These are phyloP conservation scores for Luffa acutangula DNA, from an alignment of 306 rosid species.

Conservation along the genomic window DNA sequence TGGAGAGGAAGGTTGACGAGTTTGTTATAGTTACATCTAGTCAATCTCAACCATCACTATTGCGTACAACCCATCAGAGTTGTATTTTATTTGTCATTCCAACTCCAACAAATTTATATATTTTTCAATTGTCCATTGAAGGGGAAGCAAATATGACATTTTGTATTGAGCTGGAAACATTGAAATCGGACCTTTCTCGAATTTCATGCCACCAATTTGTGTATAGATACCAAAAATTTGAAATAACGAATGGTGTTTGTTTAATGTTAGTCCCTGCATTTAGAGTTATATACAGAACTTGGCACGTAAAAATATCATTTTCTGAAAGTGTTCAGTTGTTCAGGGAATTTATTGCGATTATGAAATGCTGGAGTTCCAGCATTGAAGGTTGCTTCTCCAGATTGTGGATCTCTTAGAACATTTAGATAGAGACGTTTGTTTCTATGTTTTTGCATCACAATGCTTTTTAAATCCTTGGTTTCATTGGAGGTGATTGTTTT, in stretches of 20 bases:
- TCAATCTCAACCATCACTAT: slow-evolving; percentile 31
- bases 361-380: background rate
- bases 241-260: background rate
- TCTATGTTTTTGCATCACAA: background rate
- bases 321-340: background rate
- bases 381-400: background rate
- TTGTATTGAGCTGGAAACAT: background rate
- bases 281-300: background rate
- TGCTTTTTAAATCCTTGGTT: background rate
- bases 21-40: slow-evolving; percentile 23
- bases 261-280: background rate
- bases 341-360: background rate
- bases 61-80: slow-evolving; percentile 20
- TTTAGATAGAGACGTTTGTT: background rate
- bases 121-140: slow-evolving; percentile 4
- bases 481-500: background rate
- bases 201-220: background rate
- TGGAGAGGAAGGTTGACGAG: slow-evolving; percentile 88
- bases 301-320: background rate
- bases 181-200: background rate
- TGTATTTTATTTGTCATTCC: slow-evolving; percentile 29
- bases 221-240: slow-evolving; percentile 3
- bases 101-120: slow-evolving; percentile 34
- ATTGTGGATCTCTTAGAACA: background rate
- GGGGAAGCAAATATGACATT: slow-evolving; percentile 3